Percentiles rank a stretch among this genome's conserved stretches.
These are phyloP conservation scores for Geotrichum carabidarum DNA, from an alignment of 1,139 yeast species.

Conservation along the genomic window DNA sequence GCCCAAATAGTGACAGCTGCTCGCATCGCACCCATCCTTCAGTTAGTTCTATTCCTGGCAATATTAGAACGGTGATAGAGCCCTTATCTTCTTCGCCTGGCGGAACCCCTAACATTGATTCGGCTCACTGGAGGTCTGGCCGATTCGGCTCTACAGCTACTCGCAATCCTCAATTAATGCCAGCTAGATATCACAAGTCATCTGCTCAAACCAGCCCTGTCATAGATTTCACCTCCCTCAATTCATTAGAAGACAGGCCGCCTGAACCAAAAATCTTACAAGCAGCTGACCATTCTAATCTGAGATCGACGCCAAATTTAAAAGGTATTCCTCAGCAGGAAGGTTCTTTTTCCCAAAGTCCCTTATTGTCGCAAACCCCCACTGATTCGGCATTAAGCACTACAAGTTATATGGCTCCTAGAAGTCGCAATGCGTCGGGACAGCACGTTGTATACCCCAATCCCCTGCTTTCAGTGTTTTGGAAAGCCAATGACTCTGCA, in stretches of 20 bases:
- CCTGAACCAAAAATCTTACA: not conserved
- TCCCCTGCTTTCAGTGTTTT: constrained; percentile 24
- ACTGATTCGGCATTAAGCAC: constrained; percentile 14
- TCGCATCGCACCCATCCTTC: constrained; percentile 12
- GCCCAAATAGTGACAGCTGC: constrained; percentile 11
- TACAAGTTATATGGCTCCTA: constrained; percentile 17
- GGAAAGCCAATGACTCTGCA: constrained; percentile 37
- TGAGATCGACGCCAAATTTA: not conserved
- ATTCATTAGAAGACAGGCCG: not conserved
- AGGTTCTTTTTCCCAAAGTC: not conserved
- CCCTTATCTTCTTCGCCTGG: constrained; percentile 6
- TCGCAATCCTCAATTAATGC: not conserved
- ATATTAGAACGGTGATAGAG: not conserved
- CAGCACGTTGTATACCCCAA: constrained; percentile 22
- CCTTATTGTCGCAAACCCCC: not conserved
- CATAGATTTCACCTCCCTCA: no score
- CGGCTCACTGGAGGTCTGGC: constrained; percentile 4
- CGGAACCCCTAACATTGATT: not conserved
- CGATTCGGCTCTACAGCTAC: not conserved
- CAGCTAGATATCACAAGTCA: not conserved
- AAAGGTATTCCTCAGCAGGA: not conserved
- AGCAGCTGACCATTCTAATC: no score
- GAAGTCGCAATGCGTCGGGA: constrained; percentile 20
- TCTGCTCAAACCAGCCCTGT: not conserved
- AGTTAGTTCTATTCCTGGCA: constrained; percentile 4